Conservation (phyloP, 108 stramenopile species). For the Phaeodactylum tricornutum region DNA sequence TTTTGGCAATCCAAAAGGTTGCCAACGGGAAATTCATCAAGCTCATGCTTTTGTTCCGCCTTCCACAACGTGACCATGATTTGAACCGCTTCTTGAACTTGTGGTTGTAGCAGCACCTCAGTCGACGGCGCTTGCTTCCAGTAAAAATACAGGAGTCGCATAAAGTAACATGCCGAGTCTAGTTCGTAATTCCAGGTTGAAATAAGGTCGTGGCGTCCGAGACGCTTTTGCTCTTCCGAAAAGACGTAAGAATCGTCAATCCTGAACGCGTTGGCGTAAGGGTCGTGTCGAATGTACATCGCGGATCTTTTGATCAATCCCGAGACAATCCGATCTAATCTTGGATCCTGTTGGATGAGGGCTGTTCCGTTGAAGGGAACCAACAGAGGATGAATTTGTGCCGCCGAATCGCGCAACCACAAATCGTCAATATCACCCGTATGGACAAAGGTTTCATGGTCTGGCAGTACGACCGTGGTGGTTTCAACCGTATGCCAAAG, state of each 20-base stretch:
- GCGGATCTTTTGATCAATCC: constrained; percentile 54
- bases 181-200: constrained; percentile 59
- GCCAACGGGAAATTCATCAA: constrained; percentile 30
- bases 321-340: constrained; percentile 28
- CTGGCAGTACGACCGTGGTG: constrained; percentile 26
- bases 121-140: constrained; percentile 8
- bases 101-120: constrained; percentile 6
- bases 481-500: constrained; percentile 41
- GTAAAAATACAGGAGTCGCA: constrained; percentile 30
- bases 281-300: constrained; percentile 44
- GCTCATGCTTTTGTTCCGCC: constrained; percentile 47
- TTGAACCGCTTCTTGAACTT: constrained; percentile 28
- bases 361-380: constrained; percentile 16
- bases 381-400: constrained; percentile 60
- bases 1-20: constrained; percentile 35
- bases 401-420: constrained; percentile 65
- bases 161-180: constrained; percentile 42
- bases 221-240: constrained; percentile 12
- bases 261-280: constrained; percentile 56
- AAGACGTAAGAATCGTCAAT: constrained; percentile 25
- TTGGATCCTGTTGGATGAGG: constrained; percentile 24
- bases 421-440: constrained; percentile 72
- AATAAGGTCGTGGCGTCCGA: constrained; percentile 45
- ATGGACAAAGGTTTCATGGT: constrained; percentile 52
- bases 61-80: constrained; percentile 56